Conservation (phyloP, 2,329 filamentous ascomycete species). For the Dactylonectria macrodidyma region DNA sequence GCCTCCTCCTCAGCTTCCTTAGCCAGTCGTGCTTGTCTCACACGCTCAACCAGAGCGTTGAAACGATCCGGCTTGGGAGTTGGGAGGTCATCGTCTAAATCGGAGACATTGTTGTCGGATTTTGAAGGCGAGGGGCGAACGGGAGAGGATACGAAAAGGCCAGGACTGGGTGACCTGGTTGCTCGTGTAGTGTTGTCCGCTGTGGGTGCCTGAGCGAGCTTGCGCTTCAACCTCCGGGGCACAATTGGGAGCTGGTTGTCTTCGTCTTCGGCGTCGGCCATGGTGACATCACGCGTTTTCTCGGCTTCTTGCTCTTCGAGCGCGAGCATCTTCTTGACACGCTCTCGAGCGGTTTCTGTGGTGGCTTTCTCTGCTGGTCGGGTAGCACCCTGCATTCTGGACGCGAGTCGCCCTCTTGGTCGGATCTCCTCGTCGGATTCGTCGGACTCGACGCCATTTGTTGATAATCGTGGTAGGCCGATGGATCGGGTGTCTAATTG, state of each 20-base stretch:
- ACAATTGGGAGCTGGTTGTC: conserved; percentile 59
- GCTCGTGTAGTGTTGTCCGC: conserved; percentile 38
- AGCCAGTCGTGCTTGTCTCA: conserved; percentile 78
- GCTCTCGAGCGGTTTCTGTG: conserved; percentile 56
- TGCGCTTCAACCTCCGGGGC: conserved; percentile 58
- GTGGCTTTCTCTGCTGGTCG: conserved; percentile 35
- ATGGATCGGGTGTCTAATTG: conserved; percentile 13
- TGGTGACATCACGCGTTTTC: conserved; percentile 47
- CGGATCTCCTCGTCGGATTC: conserved; percentile 56
- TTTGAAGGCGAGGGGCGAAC: conserved; percentile 52
- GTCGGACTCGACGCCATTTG: conserved; percentile 58
- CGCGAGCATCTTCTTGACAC: conserved; percentile 61
- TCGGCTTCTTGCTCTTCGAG: conserved; percentile 45
- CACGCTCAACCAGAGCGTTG: conserved; percentile 79
- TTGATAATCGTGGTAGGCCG: conserved; percentile 33
- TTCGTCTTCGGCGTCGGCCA: conserved; percentile 53
- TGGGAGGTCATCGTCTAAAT: conserved; percentile 65
- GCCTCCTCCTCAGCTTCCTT: conserved; percentile 73
- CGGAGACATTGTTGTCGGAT: conserved; percentile 52
- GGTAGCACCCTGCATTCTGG: conserved; percentile 68
- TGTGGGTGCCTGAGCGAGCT: conserved; percentile 53
- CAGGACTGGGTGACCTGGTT: conserved; percentile 55
- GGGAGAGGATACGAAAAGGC: conserved; percentile 72
- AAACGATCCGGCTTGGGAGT: conserved; percentile 72
- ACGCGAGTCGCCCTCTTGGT: conserved; percentile 76